Conservation (phyloP, 805 yeast genomes). For the Sugiyamaella smithiae region DNA sequence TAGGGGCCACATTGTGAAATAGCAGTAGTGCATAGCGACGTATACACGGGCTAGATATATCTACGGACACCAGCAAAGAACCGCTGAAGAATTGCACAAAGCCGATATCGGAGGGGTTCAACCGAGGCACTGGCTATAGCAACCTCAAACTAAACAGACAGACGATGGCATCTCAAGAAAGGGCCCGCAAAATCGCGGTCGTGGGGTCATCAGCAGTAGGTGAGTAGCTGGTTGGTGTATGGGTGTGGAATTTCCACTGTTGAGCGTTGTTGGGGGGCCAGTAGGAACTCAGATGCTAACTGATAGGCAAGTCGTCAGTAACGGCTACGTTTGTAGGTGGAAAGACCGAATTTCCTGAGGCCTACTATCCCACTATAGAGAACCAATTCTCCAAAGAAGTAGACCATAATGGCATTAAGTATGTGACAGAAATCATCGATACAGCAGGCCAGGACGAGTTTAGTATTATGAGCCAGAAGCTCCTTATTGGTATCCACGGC, state of each 20-base stretch:
- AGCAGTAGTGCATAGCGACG: no score
- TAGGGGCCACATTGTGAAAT: no score
- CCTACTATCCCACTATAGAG: constrained; percentile 77
- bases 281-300: constrained; percentile 18
- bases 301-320: constrained; percentile 62
- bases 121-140: no score
- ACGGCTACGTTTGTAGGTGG: constrained; percentile 58
- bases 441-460: constrained; percentile 86
- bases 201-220: constrained; percentile 79
- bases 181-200: constrained; percentile 67
- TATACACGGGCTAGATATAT: no score
- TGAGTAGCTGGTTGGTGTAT: background rate
- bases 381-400: constrained; percentile 65
- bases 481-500: constrained; percentile 69
- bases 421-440: constrained; percentile 69
- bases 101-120: constrained; percentile 6
- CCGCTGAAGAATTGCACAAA: background rate
- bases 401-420: constrained; percentile 57
- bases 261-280: no score
- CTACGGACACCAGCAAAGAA: no score
- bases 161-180: constrained; percentile 24
- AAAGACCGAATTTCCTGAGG: constrained; percentile 71
- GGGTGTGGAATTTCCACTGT: no score
- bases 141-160: background rate
- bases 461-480: constrained; percentile 64